phyloP scores from a whole-genome alignment of 2,329 filamentous ascomycete genomes.

The Aspergillus clavatus region DNA sequence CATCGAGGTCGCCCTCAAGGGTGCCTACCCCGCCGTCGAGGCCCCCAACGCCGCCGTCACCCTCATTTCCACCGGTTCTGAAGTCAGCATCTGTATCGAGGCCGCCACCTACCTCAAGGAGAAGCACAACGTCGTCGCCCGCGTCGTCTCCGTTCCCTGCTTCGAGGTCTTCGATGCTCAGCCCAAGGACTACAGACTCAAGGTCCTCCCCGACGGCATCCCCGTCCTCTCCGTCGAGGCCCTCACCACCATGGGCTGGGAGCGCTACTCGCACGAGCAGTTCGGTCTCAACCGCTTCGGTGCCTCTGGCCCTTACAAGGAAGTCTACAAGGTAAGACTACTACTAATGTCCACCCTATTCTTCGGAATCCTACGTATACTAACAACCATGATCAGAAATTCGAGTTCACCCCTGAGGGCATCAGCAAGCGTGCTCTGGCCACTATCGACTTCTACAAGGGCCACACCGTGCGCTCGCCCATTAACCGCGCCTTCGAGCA shows the following conservation, averaged over 20 bases:
- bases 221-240: conserved; percentile 91
- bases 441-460: conserved; percentile 98
- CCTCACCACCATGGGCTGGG: conserved; percentile 96
- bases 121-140: conserved; percentile 79
- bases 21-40: conserved; percentile 88
- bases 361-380: background rate
- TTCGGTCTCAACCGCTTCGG: conserved; percentile 99
- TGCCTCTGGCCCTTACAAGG: conserved; percentile 94
- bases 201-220: conserved; percentile 88
- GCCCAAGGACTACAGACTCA: conserved; percentile 89
- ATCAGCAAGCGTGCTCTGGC: conserved; percentile 89
- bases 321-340: conserved; percentile 78
- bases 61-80: conserved; percentile 90
- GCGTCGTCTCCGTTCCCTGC: conserved; percentile 93
- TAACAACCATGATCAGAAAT: conserved; percentile 63
- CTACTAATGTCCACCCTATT: background rate
- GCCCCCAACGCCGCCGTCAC: conserved; percentile 79
- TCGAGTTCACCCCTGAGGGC: conserved; percentile 97
- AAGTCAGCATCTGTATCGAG: conserved; percentile 90
- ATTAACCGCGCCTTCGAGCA: conserved; percentile 98
- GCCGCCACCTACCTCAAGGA: conserved; percentile 87
- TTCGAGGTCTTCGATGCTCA: conserved; percentile 95
- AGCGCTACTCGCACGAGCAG: conserved; percentile 98
- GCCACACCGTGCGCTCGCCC: conserved; percentile 84
- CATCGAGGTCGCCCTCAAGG: conserved; percentile 85